Base-by-base conservation (phyloP, 1,284 basidiomycete species). In the Tilletia horrida region DNA sequence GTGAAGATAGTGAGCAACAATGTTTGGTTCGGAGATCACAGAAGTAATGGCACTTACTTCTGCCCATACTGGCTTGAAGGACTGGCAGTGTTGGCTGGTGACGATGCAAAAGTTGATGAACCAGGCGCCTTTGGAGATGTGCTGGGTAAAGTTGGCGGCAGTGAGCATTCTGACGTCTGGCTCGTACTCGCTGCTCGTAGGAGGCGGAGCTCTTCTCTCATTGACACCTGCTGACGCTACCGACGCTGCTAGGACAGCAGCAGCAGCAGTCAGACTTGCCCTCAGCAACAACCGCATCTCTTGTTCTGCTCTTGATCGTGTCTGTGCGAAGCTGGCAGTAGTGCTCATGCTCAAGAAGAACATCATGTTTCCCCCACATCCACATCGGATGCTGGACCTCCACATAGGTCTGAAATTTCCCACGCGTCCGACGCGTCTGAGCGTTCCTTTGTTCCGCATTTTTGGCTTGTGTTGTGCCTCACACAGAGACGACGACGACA, bases 51-150 rank as follows among this genome's bases (percentile, higher is more conserved):
- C 9, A 48, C 55, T 25, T 18, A 59, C 55, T 27, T 59, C 55
- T 13, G 55, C 29, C 55, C 55, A 59, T 4, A 59, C 29, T 9
- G 29, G 55, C 25, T 59, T 29, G 55, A 59, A 35, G 27, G 27
- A 9, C 14, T 29, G 9, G 29, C 55, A 59, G 4, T 35, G 18
- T 9, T 25, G 14, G 29, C 55, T 35, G 27, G 55, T 59, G 8
- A 29, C 25, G 13, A 13, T 16, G 31, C 55, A 59, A 27, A 59
- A 59, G 29, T 59, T 59, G 55, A 59, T 59, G 55, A 59, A 59
- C 55, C 55, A 59, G 16, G 55, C 55, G 13, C 55, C 55, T 7
- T 29, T 59, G 31, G 29, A 35, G 31, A 59, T 35, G 16, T 59
- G 55, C 29, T 59, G 14, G 16, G 55, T 59, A 25, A 25, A 59